These are phyloP conservation scores for Fusarium liriodendri DNA, from an alignment of 2,329 filamentous ascomycete species.

Conservation along the genomic window DNA sequence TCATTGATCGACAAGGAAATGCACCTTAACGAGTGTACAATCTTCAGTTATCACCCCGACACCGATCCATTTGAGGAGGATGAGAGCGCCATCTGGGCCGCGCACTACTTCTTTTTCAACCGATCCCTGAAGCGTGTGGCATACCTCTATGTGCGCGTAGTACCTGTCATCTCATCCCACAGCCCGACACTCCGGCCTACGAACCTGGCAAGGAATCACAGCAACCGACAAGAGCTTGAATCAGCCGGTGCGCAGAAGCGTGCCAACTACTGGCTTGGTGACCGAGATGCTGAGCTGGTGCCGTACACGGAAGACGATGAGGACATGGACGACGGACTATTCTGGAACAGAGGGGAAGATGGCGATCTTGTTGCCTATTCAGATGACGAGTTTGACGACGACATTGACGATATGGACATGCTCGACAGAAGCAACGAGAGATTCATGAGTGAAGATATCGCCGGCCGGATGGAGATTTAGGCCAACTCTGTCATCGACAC, in stretches of 20 bases:
- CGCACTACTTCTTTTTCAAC: slow-evolving; percentile 99
- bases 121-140: slow-evolving; percentile 90
- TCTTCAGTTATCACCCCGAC: slow-evolving; percentile 90
- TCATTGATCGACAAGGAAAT: slow-evolving; percentile 93
- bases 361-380: slow-evolving; percentile 66
- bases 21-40: slow-evolving; percentile 86
- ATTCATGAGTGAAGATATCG: slow-evolving; percentile 72
- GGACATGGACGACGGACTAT: slow-evolving; percentile 60
- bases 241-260: slow-evolving; percentile 69
- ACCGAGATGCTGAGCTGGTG: slow-evolving; percentile 64
- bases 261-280: slow-evolving; percentile 88
- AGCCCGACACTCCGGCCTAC: slow-evolving; percentile 61
- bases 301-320: slow-evolving; percentile 60
- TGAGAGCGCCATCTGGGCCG: slow-evolving; percentile 92
- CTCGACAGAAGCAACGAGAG: slow-evolving; percentile 59
- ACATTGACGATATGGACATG: slow-evolving; percentile 56
- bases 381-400: slow-evolving; percentile 63
- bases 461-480: slow-evolving; percentile 72
- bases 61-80: slow-evolving; percentile 93
- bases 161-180: slow-evolving; percentile 77
- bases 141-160: slow-evolving; percentile 92
- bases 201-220: slow-evolving; percentile 45
- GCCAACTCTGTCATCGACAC: slow-evolving; percentile 8
- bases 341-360: slow-evolving; percentile 70
- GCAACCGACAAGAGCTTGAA: slow-evolving; percentile 43